Conservation (phyloP, 371 early-diverging fungal genomes). For the Saksenaea vasiformis region DNA sequence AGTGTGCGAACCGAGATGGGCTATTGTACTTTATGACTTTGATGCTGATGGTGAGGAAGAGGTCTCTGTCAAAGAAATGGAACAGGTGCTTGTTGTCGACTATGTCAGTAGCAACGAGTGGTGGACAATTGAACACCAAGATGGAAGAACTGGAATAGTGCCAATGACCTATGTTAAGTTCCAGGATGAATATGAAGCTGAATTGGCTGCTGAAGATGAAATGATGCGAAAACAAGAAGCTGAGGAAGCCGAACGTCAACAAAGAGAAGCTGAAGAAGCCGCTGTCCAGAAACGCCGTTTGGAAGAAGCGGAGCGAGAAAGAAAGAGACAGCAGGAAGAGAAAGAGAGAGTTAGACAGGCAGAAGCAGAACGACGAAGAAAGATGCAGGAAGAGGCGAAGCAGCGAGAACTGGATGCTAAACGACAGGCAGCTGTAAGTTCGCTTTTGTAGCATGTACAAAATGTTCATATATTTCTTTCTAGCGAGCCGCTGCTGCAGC, state of each 20-base stretch:
- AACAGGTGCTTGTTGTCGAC: slow-evolving; percentile 75
- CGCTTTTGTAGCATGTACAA: neutral
- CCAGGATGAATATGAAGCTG: slow-evolving; percentile 45
- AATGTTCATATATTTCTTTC: neutral
- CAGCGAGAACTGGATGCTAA: slow-evolving; percentile 11
- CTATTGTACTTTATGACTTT: slow-evolving; percentile 79
- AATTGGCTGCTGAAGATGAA: slow-evolving; percentile 27
- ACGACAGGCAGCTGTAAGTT: slow-evolving; percentile 15
- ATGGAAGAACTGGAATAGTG: slow-evolving; percentile 55
- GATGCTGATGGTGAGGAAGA: slow-evolving; percentile 76
- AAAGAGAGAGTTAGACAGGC: slow-evolving; percentile 35
- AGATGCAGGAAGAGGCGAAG: slow-evolving; percentile 40
- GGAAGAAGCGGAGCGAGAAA: slow-evolving; percentile 29
- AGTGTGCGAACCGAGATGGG: slow-evolving; percentile 60
- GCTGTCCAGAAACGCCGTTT: slow-evolving; percentile 25
- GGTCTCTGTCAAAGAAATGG: slow-evolving; percentile 69
- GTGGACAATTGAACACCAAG: slow-evolving; percentile 62
- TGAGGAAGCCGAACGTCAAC: slow-evolving; percentile 27
- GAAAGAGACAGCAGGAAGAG: slow-evolving; percentile 14
- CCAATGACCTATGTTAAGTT: slow-evolving; percentile 60
- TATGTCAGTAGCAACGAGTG: slow-evolving; percentile 77
- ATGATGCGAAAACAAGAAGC: slow-evolving; percentile 30
- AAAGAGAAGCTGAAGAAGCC: slow-evolving; percentile 32
- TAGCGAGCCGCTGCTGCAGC: slow-evolving; percentile 16
- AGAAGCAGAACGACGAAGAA: slow-evolving; percentile 42